Conservation (phyloP, 2,329 filamentous ascomycete species). For the Colletotrichum sansevieriae region DNA sequence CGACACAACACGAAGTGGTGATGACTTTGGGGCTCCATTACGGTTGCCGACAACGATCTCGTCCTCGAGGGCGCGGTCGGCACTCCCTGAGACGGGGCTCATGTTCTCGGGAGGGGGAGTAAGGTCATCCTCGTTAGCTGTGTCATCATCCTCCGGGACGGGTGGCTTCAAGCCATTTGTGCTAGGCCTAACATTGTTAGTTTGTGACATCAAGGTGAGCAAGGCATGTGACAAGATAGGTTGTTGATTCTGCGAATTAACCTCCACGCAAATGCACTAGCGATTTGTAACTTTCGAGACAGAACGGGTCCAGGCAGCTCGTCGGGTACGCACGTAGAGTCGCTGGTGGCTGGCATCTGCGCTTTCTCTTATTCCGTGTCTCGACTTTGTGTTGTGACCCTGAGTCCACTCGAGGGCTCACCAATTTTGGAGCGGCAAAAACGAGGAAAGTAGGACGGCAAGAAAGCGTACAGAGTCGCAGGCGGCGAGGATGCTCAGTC, state of each 20-base stretch:
- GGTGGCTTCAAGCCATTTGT: slow-evolving; percentile 44
- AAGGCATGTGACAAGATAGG: neutral
- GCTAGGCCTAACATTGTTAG: slow-evolving; percentile 40
- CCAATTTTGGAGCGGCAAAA: no score
- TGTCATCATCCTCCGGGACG: slow-evolving; percentile 51
- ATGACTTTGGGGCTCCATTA: slow-evolving; percentile 54
- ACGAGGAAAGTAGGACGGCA: no score
- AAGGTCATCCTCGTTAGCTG: slow-evolving; percentile 57
- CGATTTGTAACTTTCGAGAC: no score
- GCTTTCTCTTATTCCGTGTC: no score
- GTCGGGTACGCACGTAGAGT: no score
- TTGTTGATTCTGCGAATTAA: no score
- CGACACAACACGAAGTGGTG: slow-evolving; percentile 50
- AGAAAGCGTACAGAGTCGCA: no score
- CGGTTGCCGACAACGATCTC: slow-evolving; percentile 65
- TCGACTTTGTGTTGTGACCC: no score
- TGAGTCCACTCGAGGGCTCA: no score
- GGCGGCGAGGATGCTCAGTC: neutral
- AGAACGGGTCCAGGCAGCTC: no score
- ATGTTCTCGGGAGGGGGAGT: slow-evolving; percentile 58
- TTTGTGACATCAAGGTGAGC: neutral
- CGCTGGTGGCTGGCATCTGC: no score
- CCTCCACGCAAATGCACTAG: no score
- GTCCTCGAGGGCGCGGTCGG: slow-evolving; percentile 60
- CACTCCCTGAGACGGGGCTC: slow-evolving; percentile 56